A percentile compares a stretch with the other conserved stretches of the same genome.
Evolutionary conservation across 352 stramenopile species (phyloP).

Genomic region (Globisporangium alternatum): DNA sequence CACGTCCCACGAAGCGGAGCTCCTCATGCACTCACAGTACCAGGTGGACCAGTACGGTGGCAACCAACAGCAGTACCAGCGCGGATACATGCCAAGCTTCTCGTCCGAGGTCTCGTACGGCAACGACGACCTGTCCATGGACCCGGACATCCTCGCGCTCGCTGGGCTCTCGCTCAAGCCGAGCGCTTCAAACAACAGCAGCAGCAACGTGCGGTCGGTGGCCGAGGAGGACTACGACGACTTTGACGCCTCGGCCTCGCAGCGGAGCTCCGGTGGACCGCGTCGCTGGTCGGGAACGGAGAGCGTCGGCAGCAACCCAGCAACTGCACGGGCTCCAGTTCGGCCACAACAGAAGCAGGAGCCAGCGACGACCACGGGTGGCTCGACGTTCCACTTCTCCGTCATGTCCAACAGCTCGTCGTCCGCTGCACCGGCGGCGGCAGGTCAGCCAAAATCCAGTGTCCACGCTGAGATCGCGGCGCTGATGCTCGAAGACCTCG

Average conservation of each 20-base stretch:
- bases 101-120: constrained; percentile 39
- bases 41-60: constrained; percentile 4
- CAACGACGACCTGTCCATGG: constrained; percentile 43
- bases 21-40: constrained; percentile 5
- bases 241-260: constrained; percentile 2
- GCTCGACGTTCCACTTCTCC: constrained; percentile 17
- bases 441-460: constrained; percentile 9
- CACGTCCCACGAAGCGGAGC: constrained; percentile 26
- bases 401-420: constrained; percentile 11
- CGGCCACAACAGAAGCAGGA: not conserved
- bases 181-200: not conserved
- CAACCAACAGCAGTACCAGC: constrained; percentile 16
- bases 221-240: constrained; percentile 15
- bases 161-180: constrained; percentile 37
- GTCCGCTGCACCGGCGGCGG: not conserved
- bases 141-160: constrained; percentile 55
- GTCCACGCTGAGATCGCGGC: constrained; percentile 18
- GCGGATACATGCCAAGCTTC: constrained; percentile 24
- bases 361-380: not conserved
- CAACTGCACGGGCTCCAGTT: not conserved
- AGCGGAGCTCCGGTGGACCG: not conserved
- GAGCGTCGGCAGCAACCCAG: constrained; percentile 1
- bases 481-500: constrained; percentile 18
- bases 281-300: constrained; percentile 10
- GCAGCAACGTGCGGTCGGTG: constrained; percentile 14